A percentile compares a stretch with the other conserved stretches of the same genome.
Evolutionary conservation across 2,329 filamentous ascomycete genomes (phyloP).

Genomic region (Camillea tinctor): DNA sequence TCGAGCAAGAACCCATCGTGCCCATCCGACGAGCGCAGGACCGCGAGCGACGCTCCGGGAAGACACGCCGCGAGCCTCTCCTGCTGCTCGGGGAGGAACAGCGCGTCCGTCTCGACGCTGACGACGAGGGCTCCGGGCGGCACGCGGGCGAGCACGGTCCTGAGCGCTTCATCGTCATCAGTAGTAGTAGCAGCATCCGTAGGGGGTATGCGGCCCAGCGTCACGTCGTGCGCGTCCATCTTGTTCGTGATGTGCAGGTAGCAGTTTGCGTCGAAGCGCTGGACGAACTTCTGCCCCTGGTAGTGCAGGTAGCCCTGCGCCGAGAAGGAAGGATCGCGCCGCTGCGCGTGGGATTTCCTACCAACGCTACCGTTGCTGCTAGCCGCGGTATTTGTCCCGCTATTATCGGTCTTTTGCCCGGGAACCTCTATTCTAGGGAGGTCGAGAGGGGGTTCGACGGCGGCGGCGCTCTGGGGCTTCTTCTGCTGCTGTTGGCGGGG

Average conservation of each 20-base stretch:
- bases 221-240: conserved; percentile 39
- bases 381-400: not conserved
- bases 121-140: conserved; percentile 33
- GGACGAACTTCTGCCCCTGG: conserved; percentile 38
- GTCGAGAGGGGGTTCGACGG: conserved; percentile 20
- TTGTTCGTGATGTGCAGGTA: conserved; percentile 38
- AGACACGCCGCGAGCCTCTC: conserved; percentile 29
- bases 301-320: conserved; percentile 38
- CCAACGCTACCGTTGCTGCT: too few species aligned
- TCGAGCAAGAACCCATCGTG: conserved; percentile 39
- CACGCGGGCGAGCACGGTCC: conserved; percentile 21
- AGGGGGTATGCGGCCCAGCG: conserved; percentile 30
- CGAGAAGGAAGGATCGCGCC: conserved; percentile 29
- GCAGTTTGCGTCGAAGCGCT: conserved; percentile 39
- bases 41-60: conserved; percentile 27
- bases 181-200: not conserved
- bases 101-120: conserved; percentile 34
- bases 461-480: not conserved
- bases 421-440: conserved; percentile 44
- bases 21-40: conserved; percentile 31
- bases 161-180: conserved; percentile 33
- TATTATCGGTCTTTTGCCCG: not conserved
- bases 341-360: conserved; percentile 4
- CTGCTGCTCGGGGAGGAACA: conserved; percentile 35
- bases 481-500: conserved; percentile 43